These are phyloP conservation scores for Kodamaea sp. DNA, from an alignment of 1,139 yeast species.

Conservation along the genomic window DNA sequence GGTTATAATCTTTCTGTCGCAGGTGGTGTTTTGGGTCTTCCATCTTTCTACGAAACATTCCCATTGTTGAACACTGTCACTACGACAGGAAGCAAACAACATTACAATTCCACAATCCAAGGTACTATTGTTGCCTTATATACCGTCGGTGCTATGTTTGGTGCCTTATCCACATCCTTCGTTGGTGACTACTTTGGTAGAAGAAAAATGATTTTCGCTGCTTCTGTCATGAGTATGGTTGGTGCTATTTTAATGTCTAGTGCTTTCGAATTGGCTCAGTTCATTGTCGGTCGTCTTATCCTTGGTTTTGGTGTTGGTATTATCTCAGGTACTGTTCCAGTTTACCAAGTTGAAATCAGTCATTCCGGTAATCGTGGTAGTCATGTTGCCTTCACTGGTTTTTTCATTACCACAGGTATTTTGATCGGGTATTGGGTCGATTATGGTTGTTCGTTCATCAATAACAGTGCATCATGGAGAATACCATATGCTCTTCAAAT, in stretches of 20 bases:
- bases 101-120: not conserved
- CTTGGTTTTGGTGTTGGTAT: constrained; percentile 78
- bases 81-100: not conserved
- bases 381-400: constrained; percentile 80
- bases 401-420: constrained; percentile 80
- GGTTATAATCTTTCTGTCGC: constrained; percentile 1
- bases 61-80: not conserved
- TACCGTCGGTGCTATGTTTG: constrained; percentile 31
- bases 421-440: constrained; percentile 71
- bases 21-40: constrained; percentile 1
- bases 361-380: constrained; percentile 74
- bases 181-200: constrained; percentile 49
- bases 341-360: constrained; percentile 71
- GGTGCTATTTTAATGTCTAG: constrained; percentile 75
- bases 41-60: not conserved
- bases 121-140: constrained; percentile 15
- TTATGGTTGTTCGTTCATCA: constrained; percentile 45
- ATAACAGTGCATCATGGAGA: constrained; percentile 37
- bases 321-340: constrained; percentile 76
- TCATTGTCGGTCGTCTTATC: constrained; percentile 63
- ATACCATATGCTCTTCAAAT: constrained; percentile 43
- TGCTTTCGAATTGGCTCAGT: constrained; percentile 64
- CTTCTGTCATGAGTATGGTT: constrained; percentile 58
- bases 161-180: constrained; percentile 28
- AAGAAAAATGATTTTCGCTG: constrained; percentile 63